phyloP scores from a whole-genome alignment of 139 green algal genomes.

The Chlamydomonas eustigma region DNA sequence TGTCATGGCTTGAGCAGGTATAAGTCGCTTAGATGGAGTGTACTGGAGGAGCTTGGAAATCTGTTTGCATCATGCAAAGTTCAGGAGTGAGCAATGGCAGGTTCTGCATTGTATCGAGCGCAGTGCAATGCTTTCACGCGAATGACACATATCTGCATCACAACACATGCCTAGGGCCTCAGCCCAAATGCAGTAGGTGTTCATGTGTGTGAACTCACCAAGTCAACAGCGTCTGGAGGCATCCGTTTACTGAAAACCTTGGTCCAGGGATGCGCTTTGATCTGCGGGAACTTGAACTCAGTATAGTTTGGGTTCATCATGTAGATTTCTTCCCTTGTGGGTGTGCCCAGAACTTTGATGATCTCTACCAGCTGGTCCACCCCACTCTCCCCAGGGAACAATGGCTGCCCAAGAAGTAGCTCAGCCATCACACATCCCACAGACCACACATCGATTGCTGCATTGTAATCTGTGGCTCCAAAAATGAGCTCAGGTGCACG shows the following conservation, averaged over 20 bases:
- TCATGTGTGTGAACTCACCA: slow-evolving; percentile 67
- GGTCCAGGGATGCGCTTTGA: slow-evolving; percentile 93
- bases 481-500: slow-evolving; percentile 98
- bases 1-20: slow-evolving; percentile 66
- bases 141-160: no score
- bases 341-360: slow-evolving; percentile 98
- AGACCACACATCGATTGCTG: slow-evolving; percentile 97
- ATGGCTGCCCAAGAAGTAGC: slow-evolving; percentile 89
- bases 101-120: no score
- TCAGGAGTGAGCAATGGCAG: no score
- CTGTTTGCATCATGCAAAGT: no score
- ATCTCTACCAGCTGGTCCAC: slow-evolving; percentile 99
- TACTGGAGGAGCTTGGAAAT: slow-evolving; percentile 92
- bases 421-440: slow-evolving; percentile 98
- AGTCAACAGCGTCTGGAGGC: slow-evolving; percentile 87
- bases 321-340: slow-evolving; percentile 92
- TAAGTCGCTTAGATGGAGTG: slow-evolving; percentile 70
- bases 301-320: slow-evolving; percentile 99
- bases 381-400: slow-evolving; percentile 91
- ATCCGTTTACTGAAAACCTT: slow-evolving; percentile 96
- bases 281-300: slow-evolving; percentile 98
- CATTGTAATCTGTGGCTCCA: slow-evolving; percentile 96
- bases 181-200: no score
- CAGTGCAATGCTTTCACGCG: no score
- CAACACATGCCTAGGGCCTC: no score